Percentiles rank a stretch among this genome's conserved stretches.
These are phyloP conservation scores for Saposhnikovia divaricata DNA, from an alignment of 129 eudicot genomes.

Conservation along the genomic window DNA sequence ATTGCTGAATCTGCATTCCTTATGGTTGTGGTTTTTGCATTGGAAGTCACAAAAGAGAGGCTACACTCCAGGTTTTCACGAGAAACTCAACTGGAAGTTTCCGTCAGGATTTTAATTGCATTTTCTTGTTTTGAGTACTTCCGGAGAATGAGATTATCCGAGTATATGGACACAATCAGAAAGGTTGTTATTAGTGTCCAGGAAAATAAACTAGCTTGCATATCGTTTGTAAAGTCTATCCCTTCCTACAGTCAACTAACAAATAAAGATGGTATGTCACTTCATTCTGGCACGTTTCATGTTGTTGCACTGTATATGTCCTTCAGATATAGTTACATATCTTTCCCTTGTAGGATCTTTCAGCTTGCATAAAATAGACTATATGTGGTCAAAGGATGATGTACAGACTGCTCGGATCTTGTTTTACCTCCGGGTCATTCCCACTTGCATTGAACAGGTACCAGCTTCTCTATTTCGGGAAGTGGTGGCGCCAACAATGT, in stretches of 20 bases:
- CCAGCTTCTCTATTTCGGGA: conserved; percentile 57
- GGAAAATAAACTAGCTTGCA: conserved; percentile 70
- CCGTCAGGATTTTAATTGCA: conserved; percentile 64
- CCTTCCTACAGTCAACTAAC: conserved; percentile 75
- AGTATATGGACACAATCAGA: conserved; percentile 83
- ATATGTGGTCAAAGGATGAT: conserved; percentile 74
- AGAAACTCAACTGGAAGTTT: conserved; percentile 44
- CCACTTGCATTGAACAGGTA: conserved; percentile 64
- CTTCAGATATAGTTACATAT: background rate
- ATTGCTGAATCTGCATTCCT: conserved; percentile 85
- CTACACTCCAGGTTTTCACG: conserved; percentile 37
- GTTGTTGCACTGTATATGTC: background rate
- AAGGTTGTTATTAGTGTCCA: conserved; percentile 69
- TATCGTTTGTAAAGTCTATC: conserved; percentile 69
- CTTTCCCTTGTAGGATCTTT: conserved; percentile 34
- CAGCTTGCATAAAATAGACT: conserved; percentile 34
- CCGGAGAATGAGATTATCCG: conserved; percentile 81
- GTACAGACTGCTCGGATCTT: conserved; percentile 85
- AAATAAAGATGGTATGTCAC: conserved; percentile 42
- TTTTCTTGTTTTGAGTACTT: conserved; percentile 97
- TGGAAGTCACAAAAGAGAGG: conserved; percentile 71
- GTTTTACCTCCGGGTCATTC: conserved; percentile 81
- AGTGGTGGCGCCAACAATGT: conserved; percentile 66
- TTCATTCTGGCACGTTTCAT: background rate
- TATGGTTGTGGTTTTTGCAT: conserved; percentile 86